phyloP scores from a whole-genome alignment of 73 alveolate genomes.

The Blepharisma stoltei region DNA sequence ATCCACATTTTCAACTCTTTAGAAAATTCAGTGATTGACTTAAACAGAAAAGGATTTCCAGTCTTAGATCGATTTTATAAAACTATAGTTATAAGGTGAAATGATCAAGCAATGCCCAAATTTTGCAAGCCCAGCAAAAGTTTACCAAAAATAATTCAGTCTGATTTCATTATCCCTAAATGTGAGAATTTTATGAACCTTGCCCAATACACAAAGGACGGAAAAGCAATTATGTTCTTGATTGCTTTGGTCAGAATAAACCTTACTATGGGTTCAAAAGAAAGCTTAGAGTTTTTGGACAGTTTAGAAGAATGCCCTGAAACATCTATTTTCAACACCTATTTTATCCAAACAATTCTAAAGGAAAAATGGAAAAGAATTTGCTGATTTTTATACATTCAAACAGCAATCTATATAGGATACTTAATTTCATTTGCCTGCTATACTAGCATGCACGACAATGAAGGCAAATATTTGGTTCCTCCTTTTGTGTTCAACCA shows the following conservation, averaged over 20 bases:
- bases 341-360: background rate
- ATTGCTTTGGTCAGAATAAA: slow-evolving; percentile 6
- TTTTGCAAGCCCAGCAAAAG: background rate
- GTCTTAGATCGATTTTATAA: background rate
- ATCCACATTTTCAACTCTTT: too few relatives aligned
- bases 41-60: slow-evolving; percentile 18
- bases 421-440: background rate
- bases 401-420: background rate
- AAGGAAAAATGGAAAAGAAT: slow-evolving; percentile 11
- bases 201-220: background rate
- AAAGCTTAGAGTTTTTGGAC: slow-evolving; percentile 16
- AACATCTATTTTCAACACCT: background rate
- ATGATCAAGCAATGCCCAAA: background rate
- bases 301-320: background rate
- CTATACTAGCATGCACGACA: background rate
- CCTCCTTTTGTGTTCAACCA: background rate
- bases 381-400: background rate
- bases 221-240: background rate
- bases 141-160: background rate
- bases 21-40: background rate
- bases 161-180: background rate
- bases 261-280: slow-evolving; percentile 9
- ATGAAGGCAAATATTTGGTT: background rate
- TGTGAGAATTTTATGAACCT: background rate
- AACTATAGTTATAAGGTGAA: background rate